Conservation (phyloP, 805 yeast species). For the Candida methanosorbosa region DNA sequence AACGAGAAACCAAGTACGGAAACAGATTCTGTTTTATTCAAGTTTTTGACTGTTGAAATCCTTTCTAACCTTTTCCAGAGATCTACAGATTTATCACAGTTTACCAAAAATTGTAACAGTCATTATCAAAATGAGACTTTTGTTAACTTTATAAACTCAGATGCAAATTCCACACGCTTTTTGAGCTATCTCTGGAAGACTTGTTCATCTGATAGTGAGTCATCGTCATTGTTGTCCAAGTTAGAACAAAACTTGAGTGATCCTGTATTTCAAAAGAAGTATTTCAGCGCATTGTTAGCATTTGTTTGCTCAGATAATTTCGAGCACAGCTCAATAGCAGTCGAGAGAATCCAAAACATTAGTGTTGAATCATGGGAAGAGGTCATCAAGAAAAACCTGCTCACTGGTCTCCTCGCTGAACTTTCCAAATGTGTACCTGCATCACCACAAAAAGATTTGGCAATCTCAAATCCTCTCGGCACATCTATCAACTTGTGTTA, state of each 20-base stretch:
- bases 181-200: conserved; percentile 12
- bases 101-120: conserved; percentile 14
- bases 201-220: conserved; percentile 6
- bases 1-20: too few relatives aligned
- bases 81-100: conserved; percentile 6
- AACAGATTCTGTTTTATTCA: too few relatives aligned
- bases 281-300: conserved; percentile 5
- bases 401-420: too few relatives aligned
- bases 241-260: conserved; percentile 10
- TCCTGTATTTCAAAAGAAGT: conserved; percentile 6
- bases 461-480: conserved; percentile 17
- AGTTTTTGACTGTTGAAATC: conserved; percentile 27
- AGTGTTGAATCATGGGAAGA: too few relatives aligned
- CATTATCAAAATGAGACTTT: conserved; percentile 15
- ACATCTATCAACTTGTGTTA: conserved; percentile 8
- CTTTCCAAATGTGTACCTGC: too few relatives aligned
- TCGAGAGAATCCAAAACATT: too few relatives aligned
- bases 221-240: conserved; percentile 8
- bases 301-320: too few relatives aligned
- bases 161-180: conserved; percentile 1
- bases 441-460: too few relatives aligned
- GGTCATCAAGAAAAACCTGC: too few relatives aligned
- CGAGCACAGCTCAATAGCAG: too few relatives aligned
- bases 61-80: conserved; percentile 23
- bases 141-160: conserved; percentile 6